Evolutionary conservation across 2,329 filamentous ascomycete genomes (phyloP).

Genomic region (Bipolaris bicolor): DNA sequence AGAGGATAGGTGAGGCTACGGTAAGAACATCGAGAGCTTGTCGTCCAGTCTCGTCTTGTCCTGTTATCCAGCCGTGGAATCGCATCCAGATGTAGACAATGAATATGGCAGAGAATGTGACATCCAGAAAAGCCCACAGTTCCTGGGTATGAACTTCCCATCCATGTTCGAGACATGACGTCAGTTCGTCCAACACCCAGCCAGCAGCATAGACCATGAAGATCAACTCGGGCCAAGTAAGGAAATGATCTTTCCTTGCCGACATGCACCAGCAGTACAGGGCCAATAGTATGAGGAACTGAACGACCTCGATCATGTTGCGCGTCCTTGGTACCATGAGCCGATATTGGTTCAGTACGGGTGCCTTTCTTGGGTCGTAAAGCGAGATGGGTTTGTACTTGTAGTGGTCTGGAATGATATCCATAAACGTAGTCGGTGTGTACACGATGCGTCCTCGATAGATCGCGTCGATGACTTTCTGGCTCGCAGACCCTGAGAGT

Average conservation of each 20-base stretch:
- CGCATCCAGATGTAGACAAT: constrained; percentile 71
- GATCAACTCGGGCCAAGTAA: constrained; percentile 65
- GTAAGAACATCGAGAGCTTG: constrained; percentile 81
- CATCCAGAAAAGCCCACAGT: constrained; percentile 85
- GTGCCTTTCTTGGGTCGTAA: constrained; percentile 77
- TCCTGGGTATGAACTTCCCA: constrained; percentile 87
- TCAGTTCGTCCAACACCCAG: constrained; percentile 79
- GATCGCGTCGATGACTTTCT: constrained; percentile 82
- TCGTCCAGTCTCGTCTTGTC: constrained; percentile 58
- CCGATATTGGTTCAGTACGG: constrained; percentile 82
- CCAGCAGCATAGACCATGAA: constrained; percentile 78
- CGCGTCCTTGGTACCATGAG: constrained; percentile 80
- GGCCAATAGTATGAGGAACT: constrained; percentile 72
- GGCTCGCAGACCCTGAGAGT: constrained; percentile 76
- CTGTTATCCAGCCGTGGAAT: constrained; percentile 65
- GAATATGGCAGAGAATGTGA: constrained; percentile 77
- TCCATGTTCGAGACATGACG: constrained; percentile 75
- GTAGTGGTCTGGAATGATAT: constrained; percentile 85
- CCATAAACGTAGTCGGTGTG: constrained; percentile 79
- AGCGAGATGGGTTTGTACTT: constrained; percentile 82
- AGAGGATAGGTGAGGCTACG: constrained; percentile 76
- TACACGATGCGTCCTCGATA: constrained; percentile 82
- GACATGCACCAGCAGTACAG: constrained; percentile 78
- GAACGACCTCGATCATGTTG: constrained; percentile 74
- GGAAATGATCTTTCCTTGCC: constrained; percentile 63